Base-by-base conservation (phyloP, 257 asterid genomes). In the Striga asiatica region DNA sequence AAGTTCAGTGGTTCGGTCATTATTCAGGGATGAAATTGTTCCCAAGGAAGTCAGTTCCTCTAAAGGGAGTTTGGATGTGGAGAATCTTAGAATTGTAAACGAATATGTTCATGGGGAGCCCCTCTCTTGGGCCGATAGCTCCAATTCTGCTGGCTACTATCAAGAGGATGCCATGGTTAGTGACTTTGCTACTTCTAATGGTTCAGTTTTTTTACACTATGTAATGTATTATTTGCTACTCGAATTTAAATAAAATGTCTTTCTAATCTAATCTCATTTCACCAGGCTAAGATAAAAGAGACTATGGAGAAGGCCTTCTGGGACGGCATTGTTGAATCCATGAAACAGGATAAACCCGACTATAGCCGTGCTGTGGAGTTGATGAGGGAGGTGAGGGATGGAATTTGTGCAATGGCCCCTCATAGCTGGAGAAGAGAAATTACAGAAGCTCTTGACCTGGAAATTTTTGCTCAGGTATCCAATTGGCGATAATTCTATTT, bases 231-330 rank as follows among this genome's bases (percentile, higher is more conserved):
- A 16, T 32, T 29, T 21, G n/a, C n/a, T n/a, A n/a, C n/a, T n/a
- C n/a, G n/a, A n/a, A n/a, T n/a, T n/a, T n/a, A n/a, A n/a, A n/a
- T n/a, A n/a, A n/a, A n/a, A n/a, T n/a, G n/a, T n/a, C n/a, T n/a
- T n/a, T n/a, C n/a, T n/a, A n/a, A n/a, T n/a, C n/a, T n/a, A n/a
- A n/a, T n/a, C n/a, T n/a, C n/a, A n/a, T 68, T 50, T 34, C 13
- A 43, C 50, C n/a, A 92, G 98, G 81, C 60, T 63, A 81, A 74
- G 65, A 62, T 88, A 14, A 82, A 64, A 69, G 82, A 77, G 63
- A 68, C 85, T 1, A 81, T 92, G 95, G 84, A 78, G 80, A 81
- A 76, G 42, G 99, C 95, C 56, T 92, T 84, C 71, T 92, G 99
- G 99, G 97, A 92, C 72, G 84, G 82, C 58, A 63, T 92, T 28